Conservation (phyloP, 2,329 filamentous ascomycete species). For the Salinomyces thailandicus region DNA sequence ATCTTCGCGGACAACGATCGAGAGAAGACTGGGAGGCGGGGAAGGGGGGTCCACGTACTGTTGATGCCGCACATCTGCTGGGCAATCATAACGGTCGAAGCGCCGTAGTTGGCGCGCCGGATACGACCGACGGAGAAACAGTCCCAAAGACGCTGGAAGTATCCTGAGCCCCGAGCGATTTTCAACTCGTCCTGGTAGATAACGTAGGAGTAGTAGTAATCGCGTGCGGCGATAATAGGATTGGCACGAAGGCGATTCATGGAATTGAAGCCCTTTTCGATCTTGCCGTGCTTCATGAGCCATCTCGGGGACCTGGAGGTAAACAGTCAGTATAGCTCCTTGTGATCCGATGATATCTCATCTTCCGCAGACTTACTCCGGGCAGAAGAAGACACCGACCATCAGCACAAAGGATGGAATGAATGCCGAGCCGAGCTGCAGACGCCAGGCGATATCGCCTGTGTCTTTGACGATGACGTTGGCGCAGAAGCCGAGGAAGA, state of each 20-base stretch:
- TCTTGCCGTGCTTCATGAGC: constrained; percentile 40
- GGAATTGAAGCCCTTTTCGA: constrained; percentile 38
- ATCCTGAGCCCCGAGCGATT: constrained; percentile 30
- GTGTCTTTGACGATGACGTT: constrained; percentile 54
- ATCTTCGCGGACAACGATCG: background rate
- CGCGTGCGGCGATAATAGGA: constrained; percentile 45
- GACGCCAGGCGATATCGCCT: constrained; percentile 52
- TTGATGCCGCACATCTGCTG: constrained; percentile 28
- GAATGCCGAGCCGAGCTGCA: constrained; percentile 58
- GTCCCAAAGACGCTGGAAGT: constrained; percentile 36
- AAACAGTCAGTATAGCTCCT: too few species aligned
- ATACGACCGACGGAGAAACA: constrained; percentile 40
- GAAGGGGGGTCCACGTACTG: too few species aligned
- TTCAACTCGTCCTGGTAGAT: constrained; percentile 27
- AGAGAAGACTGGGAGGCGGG: too few species aligned
- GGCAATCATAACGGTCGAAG: constrained; percentile 28
- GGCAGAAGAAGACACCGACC: constrained; percentile 26
- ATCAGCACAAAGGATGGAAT: constrained; percentile 29
- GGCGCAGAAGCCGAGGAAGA: constrained; percentile 56
- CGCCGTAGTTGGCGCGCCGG: constrained; percentile 31
- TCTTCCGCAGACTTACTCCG: too few species aligned
- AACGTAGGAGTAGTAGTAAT: constrained; percentile 43
- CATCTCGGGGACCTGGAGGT: constrained; percentile 41
- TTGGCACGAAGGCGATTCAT: constrained; percentile 40
- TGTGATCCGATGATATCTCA: constrained; percentile 22